Percentiles rank a stretch among this genome's conserved stretches.
These are phyloP conservation scores for Chlamydomonas sp. DNA, from an alignment of 139 green algal species.

Conservation along the genomic window DNA sequence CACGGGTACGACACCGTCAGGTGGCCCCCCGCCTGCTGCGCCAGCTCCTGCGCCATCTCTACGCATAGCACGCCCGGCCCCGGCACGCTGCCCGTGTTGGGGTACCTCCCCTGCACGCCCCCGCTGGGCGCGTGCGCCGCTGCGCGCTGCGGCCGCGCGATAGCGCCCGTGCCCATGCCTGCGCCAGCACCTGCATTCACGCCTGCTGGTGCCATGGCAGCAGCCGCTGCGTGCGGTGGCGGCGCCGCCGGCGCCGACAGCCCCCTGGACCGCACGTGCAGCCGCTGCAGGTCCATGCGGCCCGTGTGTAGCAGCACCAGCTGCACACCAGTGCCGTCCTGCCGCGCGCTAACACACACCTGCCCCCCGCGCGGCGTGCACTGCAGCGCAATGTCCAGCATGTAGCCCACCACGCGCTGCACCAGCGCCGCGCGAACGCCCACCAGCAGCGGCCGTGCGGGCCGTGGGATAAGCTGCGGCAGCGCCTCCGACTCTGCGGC, in stretches of 20 bases:
- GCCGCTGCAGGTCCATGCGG: slow-evolving; percentile 21
- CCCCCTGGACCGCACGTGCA: slow-evolving; percentile 24
- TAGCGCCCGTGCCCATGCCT: not conserved
- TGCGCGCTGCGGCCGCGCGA: not conserved
- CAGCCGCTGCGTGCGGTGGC: not conserved
- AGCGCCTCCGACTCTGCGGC: not conserved
- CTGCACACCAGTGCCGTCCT: slow-evolving; percentile 38
- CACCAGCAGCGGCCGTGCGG: slow-evolving; percentile 44
- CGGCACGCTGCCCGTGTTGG: too few species aligned
- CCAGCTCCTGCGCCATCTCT: slow-evolving; percentile 40
- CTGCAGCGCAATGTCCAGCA: slow-evolving; percentile 56
- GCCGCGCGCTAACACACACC: slow-evolving; percentile 41
- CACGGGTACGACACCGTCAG: slow-evolving; percentile 40
- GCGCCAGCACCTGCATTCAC: not conserved
- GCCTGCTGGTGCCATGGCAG: not conserved
- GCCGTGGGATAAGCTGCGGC: slow-evolving; percentile 33
- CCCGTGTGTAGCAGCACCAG: slow-evolving; percentile 49
- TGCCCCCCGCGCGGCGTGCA: slow-evolving; percentile 54
- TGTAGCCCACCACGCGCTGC: slow-evolving; percentile 18
- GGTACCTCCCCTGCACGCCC: not conserved
- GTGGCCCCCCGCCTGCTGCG: slow-evolving; percentile 39
- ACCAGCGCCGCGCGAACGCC: slow-evolving; percentile 3
- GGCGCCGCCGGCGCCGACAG: not conserved
- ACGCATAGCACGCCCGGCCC: slow-evolving; percentile 42
- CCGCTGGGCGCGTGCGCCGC: not conserved